Base-by-base conservation (phyloP, 1,139 yeast genomes). In the Taphrina communis region DNA sequence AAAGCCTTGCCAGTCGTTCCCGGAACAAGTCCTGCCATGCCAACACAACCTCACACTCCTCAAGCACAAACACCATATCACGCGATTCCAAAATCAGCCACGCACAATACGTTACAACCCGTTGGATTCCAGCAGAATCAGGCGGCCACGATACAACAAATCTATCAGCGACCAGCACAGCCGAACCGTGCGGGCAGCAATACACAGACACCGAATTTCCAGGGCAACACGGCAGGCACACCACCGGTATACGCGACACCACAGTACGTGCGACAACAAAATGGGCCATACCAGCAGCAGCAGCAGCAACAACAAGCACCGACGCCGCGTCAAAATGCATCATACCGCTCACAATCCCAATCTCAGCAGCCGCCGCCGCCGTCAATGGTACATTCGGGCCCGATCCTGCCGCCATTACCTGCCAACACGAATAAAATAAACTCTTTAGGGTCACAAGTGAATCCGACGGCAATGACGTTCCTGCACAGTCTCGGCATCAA, bases 401-500 rank as follows among this genome's bases (percentile, higher is more conserved):
- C 66, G 41, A 44, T 65, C 9, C 65, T 55, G n/a, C 59, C 61
- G n/a, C 68, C 70, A 35, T 25, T 46, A 31, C 63, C 62, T 8
- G 53, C 62, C 11, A 58, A 58, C 52, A 58, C 53, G 21, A 58
- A 58, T 25, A 58, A 58, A 39, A 7, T 58, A 38, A 58, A 58
- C 25, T 58, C 62, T 1, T 53, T 58, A 4, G 62, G 62, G 6
- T 58, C 62, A 44, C 62, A 58, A 14, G 31, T 58, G 17, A 58
- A 58, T 51, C 65, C 70, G 42, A 46, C 66, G 19, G 58, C 53
- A 17, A 51, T 53, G 46, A 21, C 62, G 21, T 72, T 74, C 19
- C 72, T 74, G 5, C 70, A 71, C 9, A 74, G 75, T 7, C 75
- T 74, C 42, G 69, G 70, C 46, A 72, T 73, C 38, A 70, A 73